Evolutionary conservation across 495 filamentous ascomycete species (phyloP), one percentile per base, ranked within the genome.

Genomic region (Podospora didyma): DNA sequence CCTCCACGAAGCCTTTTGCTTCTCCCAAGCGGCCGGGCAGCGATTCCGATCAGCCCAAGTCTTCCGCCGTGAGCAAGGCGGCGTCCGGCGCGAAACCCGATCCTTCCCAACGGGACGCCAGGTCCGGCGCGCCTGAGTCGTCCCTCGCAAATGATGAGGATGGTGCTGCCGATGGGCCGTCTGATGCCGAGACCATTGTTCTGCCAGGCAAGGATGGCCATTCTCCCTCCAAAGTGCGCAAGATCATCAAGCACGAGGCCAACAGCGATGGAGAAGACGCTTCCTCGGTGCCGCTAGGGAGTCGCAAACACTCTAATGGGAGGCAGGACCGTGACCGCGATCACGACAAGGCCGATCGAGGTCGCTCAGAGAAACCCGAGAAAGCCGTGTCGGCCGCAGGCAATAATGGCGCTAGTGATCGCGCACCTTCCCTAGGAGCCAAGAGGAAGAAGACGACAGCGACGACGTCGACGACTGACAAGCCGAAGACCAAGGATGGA

Each of bases 141-240:
- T 41, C 64, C 12, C 59, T 51, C 44, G 57, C 68, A 24, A 61
- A 64, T 49, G 75, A 75, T 31, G 74, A 76, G 19, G 71, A 76
- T 69, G 69, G 62, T 49, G 68, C 49, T 24, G 72, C 62, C 55
- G 81, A 83, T 37, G 82, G 79, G 52, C 87, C 90, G 65, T 91
- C 88, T 12, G 89, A 92, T 69, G 88, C 89, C 54, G 88, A 91
- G 72, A 92, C 89, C 6, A 88, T 90, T 57, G 86, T 90, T 46
- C 76, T 90, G 21, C 83, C 86, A 20, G 86, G 86, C 39, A 88
- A 88, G 55, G 83, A 89, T 62, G 85, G 85, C 42, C 67, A 84
- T 62, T 86, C 85, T 21, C 83, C 84, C 1, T 83, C 86, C 53
- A 89, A 88, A 68, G 79, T 80, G 57, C 79, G 82, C 28, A 89